Conservation (phyloP, 495 filamentous ascomycete genomes). For the Bryoglossum gracile region DNA sequence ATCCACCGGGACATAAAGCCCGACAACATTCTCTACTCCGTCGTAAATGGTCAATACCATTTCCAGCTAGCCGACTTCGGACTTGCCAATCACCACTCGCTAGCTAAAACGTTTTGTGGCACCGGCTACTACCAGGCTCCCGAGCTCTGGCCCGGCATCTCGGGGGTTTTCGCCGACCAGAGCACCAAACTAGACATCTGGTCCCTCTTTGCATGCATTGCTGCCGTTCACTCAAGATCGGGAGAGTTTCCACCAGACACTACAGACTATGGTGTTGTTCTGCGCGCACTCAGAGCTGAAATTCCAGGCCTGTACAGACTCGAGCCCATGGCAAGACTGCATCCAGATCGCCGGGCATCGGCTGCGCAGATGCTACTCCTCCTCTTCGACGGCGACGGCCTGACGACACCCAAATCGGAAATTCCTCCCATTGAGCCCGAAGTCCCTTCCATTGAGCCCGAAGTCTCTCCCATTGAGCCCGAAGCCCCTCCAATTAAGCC, state of each 20-base stretch:
- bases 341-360: slow-evolving; percentile 17
- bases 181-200: slow-evolving; percentile 19
- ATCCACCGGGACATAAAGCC: background rate
- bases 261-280: slow-evolving; percentile 4
- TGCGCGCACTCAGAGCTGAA: slow-evolving; percentile 1
- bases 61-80: background rate
- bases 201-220: slow-evolving; percentile 25
- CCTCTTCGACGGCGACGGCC: slow-evolving; percentile 14
- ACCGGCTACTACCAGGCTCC: background rate
- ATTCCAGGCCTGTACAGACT: background rate
- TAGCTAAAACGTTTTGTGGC: background rate
- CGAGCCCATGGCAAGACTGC: slow-evolving; percentile 9
- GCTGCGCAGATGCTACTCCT: slow-evolving; percentile 22
- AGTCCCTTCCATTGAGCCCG: too few relatives aligned
- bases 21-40: background rate
- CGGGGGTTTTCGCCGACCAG: background rate
- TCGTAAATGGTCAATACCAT: background rate
- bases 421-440: slow-evolving; percentile 7
- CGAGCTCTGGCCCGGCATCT: background rate
- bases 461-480: too few relatives aligned
- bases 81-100: background rate
- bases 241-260: slow-evolving; percentile 5
- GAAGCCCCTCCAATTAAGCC: too few relatives aligned
- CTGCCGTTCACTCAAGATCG: slow-evolving; percentile 2
- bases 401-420: slow-evolving; percentile 11